Conservation (phyloP, 2,329 filamentous ascomycete species). For the Thermochaetoides dissita region DNA sequence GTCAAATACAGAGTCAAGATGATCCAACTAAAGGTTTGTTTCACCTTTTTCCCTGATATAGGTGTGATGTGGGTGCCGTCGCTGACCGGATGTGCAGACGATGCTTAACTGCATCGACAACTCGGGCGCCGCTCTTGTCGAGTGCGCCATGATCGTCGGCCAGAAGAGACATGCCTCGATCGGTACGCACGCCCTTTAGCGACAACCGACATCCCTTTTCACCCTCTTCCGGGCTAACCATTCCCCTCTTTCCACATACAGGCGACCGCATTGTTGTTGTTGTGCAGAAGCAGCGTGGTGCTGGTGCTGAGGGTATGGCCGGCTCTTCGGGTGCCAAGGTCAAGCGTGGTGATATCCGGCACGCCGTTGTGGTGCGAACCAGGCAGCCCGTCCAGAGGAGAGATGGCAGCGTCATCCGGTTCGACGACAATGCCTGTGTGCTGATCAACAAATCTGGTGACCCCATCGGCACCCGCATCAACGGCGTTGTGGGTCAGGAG, state of each 20-base stretch:
- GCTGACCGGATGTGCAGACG: constrained; percentile 42
- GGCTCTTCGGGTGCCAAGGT: constrained; percentile 73
- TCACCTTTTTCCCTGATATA: too few species aligned
- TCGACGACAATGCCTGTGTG: constrained; percentile 97
- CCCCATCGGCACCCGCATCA: constrained; percentile 83
- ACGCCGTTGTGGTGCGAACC: constrained; percentile 89
- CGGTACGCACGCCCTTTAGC: constrained; percentile 43
- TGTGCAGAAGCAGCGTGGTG: constrained; percentile 87
- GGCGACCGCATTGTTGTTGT: constrained; percentile 96
- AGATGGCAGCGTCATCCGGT: constrained; percentile 81
- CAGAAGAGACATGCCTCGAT: constrained; percentile 82
- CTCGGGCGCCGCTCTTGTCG: constrained; percentile 91
- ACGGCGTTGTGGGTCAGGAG: constrained; percentile 81
- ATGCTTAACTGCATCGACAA: constrained; percentile 99
- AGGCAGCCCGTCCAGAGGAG: constrained; percentile 72
- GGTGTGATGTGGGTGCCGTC: too few species aligned
- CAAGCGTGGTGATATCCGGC: constrained; percentile 86
- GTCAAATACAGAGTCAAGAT: constrained; percentile 40
- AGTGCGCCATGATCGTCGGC: constrained; percentile 85
- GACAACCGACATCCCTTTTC: not conserved
- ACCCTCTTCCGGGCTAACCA: not conserved
- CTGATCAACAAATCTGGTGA: constrained; percentile 94
- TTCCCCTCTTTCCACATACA: constrained; percentile 24
- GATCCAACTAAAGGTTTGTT: constrained; percentile 73
- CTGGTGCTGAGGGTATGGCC: constrained; percentile 56